Evolutionary conservation across 352 stramenopile genomes (phyloP).

Genomic region (Globisporangium uncinulatum): DNA sequence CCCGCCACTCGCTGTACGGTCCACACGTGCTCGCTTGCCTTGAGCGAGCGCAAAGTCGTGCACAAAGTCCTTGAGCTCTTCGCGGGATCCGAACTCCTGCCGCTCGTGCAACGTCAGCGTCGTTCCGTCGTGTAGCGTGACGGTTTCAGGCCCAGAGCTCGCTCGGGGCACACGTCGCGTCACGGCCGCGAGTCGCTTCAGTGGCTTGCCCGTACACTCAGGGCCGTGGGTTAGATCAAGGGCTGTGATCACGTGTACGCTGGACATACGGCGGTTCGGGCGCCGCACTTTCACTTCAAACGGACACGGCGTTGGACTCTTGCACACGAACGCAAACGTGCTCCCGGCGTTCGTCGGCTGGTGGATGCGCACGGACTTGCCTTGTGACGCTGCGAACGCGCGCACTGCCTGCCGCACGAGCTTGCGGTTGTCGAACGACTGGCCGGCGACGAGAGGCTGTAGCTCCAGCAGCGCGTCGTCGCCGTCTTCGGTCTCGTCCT

Average conservation of each 20-base stretch:
- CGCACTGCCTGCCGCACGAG: conserved; percentile 34
- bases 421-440: conserved; percentile 28
- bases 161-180: neutral
- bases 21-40: conserved; percentile 34
- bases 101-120: conserved; percentile 27
- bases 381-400: conserved; percentile 32
- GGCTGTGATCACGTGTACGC: conserved; percentile 9
- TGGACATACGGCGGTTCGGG: conserved; percentile 3
- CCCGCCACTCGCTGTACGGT: conserved; percentile 28
- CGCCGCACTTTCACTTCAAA: conserved; percentile 36
- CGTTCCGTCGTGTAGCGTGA: conserved; percentile 17
- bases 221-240: conserved; percentile 24
- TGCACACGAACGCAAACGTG: conserved; percentile 46
- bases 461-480: conserved; percentile 1
- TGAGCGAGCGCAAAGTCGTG: conserved; percentile 48
- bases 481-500: neutral
- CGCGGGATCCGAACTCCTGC: conserved; percentile 29
- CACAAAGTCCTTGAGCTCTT: conserved; percentile 32
- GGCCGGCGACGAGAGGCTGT: neutral
- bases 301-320: conserved; percentile 29
- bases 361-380: conserved; percentile 31
- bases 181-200: neutral
- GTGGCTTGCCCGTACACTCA: conserved; percentile 24
- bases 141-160: neutral
- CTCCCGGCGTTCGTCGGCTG: conserved; percentile 36